These are phyloP conservation scores for Fraxinus velutina DNA, from an alignment of 305 asterid species.

Conservation along the genomic window DNA sequence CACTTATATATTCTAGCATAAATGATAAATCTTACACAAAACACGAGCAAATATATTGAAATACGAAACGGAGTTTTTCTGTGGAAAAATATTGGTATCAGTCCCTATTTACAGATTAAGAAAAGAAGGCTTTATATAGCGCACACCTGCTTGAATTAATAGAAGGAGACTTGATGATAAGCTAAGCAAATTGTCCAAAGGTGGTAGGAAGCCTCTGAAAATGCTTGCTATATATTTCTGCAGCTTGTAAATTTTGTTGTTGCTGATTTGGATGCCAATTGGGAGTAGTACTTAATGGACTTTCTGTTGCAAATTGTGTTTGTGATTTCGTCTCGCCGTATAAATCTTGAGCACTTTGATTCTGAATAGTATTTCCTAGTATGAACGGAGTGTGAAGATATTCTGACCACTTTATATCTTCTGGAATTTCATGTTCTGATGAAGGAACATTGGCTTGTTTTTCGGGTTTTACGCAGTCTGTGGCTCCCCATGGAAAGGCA, in stretches of 20 bases:
- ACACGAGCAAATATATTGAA: background rate
- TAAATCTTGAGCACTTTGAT: constrained; percentile 34
- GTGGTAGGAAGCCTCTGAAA: constrained; percentile 58
- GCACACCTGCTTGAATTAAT: constrained; percentile 41
- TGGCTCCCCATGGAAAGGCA: constrained; percentile 21
- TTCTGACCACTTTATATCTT: constrained; percentile 65
- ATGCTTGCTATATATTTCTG: constrained; percentile 50
- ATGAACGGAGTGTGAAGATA: constrained; percentile 64
- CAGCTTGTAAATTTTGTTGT: constrained; percentile 30
- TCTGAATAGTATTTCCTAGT: constrained; percentile 32
- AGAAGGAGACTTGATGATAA: background rate
- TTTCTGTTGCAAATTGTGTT: constrained; percentile 35
- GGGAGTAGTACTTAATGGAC: constrained; percentile 11
- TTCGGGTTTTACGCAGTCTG: constrained; percentile 19
- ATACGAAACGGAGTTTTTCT: constrained; percentile 20
- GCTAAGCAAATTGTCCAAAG: constrained; percentile 44
- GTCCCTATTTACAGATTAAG: constrained; percentile 69
- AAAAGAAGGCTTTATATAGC: constrained; percentile 36
- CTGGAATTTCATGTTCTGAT: background rate
- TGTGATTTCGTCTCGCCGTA: constrained; percentile 36
- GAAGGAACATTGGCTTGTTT: constrained; percentile 22
- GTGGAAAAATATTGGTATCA: constrained; percentile 39
- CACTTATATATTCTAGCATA: constrained; percentile 4
- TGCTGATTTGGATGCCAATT: constrained; percentile 49
- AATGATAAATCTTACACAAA: constrained; percentile 14